phyloP scores from a whole-genome alignment of 192 early-diverging fungal species.

The Coemansia sp. region DNA sequence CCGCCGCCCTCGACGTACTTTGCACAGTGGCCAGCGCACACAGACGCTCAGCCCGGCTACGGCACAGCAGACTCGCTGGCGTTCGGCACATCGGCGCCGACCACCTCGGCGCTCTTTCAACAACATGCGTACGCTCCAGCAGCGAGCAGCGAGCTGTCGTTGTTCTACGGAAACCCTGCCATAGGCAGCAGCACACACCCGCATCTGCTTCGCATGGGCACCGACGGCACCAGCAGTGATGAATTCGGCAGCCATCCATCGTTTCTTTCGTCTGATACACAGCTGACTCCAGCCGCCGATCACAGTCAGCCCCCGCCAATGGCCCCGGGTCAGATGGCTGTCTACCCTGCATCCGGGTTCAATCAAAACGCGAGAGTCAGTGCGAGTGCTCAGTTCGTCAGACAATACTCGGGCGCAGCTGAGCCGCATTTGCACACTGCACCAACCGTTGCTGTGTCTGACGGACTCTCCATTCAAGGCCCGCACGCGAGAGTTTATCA shows the following conservation, averaged over 20 bases:
- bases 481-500: background rate
- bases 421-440: background rate
- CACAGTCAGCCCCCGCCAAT: background rate
- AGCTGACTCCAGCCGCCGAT: constrained; percentile 3
- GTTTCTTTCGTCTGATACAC: background rate
- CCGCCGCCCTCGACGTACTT: constrained; percentile 1
- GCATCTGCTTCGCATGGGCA: background rate
- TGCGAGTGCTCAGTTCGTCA: background rate
- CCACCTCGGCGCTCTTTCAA: background rate
- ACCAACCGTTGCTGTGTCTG: background rate
- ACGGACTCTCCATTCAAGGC: background rate
- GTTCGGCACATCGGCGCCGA: background rate
- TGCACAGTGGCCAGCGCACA: background rate
- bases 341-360: background rate
- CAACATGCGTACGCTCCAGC: background rate
- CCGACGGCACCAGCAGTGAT: background rate
- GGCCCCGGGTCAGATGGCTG: background rate
- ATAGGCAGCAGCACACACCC: background rate
- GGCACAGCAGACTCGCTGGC: background rate
- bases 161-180: background rate
- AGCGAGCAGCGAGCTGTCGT: background rate
- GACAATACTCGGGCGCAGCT: background rate
- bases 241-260: background rate
- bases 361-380: background rate
- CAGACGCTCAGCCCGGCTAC: background rate